phyloP scores from a whole-genome alignment of 2,329 filamentous ascomycete species.

The Alternaria panax region DNA sequence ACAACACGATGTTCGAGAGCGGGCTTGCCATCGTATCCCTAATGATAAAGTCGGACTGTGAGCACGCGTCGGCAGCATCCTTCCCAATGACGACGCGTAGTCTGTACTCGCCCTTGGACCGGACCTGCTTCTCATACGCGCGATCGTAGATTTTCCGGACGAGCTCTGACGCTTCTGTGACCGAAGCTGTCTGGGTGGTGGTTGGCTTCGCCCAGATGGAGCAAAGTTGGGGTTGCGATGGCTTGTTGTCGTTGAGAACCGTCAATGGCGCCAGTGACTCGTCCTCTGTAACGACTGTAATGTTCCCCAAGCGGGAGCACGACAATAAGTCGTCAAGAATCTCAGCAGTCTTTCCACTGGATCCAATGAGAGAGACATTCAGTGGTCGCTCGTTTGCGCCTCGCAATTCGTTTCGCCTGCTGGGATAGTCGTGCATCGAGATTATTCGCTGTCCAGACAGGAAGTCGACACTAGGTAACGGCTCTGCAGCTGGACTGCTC shows the following conservation, averaged over 20 bases:
- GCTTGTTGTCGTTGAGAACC: conserved; percentile 34
- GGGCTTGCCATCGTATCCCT: conserved; percentile 31
- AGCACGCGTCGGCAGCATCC: conserved; percentile 33
- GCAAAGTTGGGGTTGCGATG: conserved; percentile 42
- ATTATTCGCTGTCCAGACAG: conserved; percentile 45
- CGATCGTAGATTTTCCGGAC: conserved; percentile 45
- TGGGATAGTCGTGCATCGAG: conserved; percentile 41
- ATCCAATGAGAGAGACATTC: conserved; percentile 43
- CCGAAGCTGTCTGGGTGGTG: conserved; percentile 24
- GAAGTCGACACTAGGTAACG: conserved; percentile 39
- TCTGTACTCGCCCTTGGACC: conserved; percentile 40
- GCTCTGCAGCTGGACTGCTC: conserved; percentile 21
- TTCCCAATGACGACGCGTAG: conserved; percentile 40
- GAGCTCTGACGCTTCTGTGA: conserved; percentile 38
- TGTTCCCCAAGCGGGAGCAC: conserved; percentile 44
- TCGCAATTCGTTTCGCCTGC: conserved; percentile 41
- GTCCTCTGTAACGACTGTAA: conserved; percentile 46
- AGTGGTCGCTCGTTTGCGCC: conserved; percentile 37
- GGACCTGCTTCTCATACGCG: conserved; percentile 48
- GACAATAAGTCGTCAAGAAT: conserved; percentile 45
- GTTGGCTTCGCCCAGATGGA: conserved; percentile 47
- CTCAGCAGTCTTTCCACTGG: conserved; percentile 37
- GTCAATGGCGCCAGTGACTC: conserved; percentile 40
- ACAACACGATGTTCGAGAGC: conserved; percentile 29
- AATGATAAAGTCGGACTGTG: conserved; percentile 41